Base-by-base conservation (phyloP, 768 basidiomycete genomes). In the Trametes cinnabarina region DNA sequence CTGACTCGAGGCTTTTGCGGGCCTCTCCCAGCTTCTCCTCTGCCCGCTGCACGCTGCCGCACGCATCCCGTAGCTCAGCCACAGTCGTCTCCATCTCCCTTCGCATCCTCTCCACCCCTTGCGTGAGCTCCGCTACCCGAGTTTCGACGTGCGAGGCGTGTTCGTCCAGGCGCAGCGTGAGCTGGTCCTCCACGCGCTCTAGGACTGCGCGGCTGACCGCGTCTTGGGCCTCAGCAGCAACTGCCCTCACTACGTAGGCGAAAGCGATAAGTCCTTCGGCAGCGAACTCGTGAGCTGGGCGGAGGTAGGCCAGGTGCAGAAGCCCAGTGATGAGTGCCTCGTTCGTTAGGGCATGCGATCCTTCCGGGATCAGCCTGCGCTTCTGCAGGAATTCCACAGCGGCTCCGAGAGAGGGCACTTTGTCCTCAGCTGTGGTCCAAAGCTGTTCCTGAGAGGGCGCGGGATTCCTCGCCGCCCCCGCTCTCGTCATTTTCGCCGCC, bases 271-370 rank as follows among this genome's bases (percentile, higher is more conserved):
- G 56, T 2, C 56, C 48, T 10, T 43, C 14, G 3, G 39, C 2
- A 2, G 56, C 48, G 15, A 57, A 26, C 7, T 55, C 47, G 22
- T 22, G 7, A 37, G 48, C 7, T 12, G 56, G 48, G 17, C 39
- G 26, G 12, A 14, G 12, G 15, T 7, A 37, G 1, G 56, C 48
- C 7, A 57, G 22, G 32, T 57, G 56, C 1, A 57, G 42, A 1
- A 57, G 48, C 0, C 56, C 56, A 3, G 56, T 22, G 43, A 57
- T 37, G 32, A 57, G 56, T 19, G 48, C 4, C 30, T 43, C 41
- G 42, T 25, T 20, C 17, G 42, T 43, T 23, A 51, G 4, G 49
- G 56, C 56, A 14, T 43, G 26, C 6, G 41, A n/a, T 9, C 56
- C 56, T n/a, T 57, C 56, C 11, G 49, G 56, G 22, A 57, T 51